Conservation (phyloP, 345 rosid species). For the Brassica nigra region DNA sequence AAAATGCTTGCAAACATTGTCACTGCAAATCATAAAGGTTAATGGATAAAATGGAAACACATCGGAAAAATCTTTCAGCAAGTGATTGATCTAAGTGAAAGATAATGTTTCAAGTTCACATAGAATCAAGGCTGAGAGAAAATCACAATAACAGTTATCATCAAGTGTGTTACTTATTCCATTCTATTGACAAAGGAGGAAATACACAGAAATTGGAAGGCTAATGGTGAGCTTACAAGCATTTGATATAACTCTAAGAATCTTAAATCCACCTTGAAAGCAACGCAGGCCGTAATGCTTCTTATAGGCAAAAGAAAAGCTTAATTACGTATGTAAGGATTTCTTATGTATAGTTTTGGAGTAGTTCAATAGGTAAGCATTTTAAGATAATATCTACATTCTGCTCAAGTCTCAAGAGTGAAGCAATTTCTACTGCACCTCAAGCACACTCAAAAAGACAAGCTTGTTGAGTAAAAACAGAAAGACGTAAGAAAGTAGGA, state of each 20-base stretch:
- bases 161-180: too few relatives aligned
- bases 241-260: too few relatives aligned
- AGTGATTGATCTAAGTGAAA: background rate
- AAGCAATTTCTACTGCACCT: constrained; percentile 12
- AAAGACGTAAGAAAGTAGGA: background rate
- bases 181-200: too few relatives aligned
- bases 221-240: too few relatives aligned
- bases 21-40: constrained; percentile 41
- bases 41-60: too few relatives aligned
- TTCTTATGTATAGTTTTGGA: background rate
- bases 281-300: background rate
- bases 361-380: background rate
- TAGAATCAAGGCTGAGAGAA: too few relatives aligned
- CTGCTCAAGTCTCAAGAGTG: constrained; percentile 1
- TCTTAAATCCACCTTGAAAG: too few relatives aligned
- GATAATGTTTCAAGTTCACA: constrained; percentile 5
- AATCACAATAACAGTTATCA: too few relatives aligned
- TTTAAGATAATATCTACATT: constrained; percentile 1
- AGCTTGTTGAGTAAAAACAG: background rate
- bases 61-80: too few relatives aligned
- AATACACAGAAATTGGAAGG: too few relatives aligned
- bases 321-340: background rate
- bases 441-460: background rate
- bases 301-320: constrained; percentile 24
- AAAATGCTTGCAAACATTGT: constrained; percentile 43